Conservation (phyloP, 2,329 filamentous ascomycete species). For the Corynespora cassiicola region DNA sequence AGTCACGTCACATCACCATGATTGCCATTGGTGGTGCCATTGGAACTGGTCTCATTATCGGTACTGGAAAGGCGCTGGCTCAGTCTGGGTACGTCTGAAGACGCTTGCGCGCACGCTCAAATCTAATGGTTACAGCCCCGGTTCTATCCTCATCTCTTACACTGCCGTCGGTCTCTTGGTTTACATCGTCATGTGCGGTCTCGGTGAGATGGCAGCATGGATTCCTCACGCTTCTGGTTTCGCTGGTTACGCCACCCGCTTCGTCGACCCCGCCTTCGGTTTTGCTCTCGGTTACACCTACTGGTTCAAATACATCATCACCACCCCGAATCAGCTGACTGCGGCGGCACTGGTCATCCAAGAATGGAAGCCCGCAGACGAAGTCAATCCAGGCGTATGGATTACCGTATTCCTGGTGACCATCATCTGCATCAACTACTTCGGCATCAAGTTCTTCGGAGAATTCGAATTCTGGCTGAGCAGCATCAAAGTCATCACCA, state of each 20-base stretch:
- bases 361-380: slow-evolving; percentile 72
- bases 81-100: slow-evolving; percentile 49
- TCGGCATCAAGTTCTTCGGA: slow-evolving; percentile 64
- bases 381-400: slow-evolving; percentile 79
- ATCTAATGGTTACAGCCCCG: slow-evolving; percentile 56
- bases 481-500: slow-evolving; percentile 53
- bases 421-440: slow-evolving; percentile 54
- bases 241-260: slow-evolving; percentile 79
- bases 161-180: slow-evolving; percentile 73
- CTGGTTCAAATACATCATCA: slow-evolving; percentile 80
- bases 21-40: slow-evolving; percentile 78
- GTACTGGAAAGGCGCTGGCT: slow-evolving; percentile 60
- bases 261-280: slow-evolving; percentile 80
- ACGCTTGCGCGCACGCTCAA: neutral
- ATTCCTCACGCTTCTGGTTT: slow-evolving; percentile 80
- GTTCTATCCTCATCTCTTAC: slow-evolving; percentile 75
- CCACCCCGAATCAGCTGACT: slow-evolving; percentile 84
- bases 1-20: slow-evolving; percentile 64
- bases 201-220: slow-evolving; percentile 88
- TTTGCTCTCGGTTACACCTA: slow-evolving; percentile 73
- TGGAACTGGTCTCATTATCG: slow-evolving; percentile 76
- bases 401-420: slow-evolving; percentile 65
- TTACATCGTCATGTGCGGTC: slow-evolving; percentile 79
- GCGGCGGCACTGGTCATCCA: slow-evolving; percentile 80
- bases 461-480: slow-evolving; percentile 59